A percentile compares a stretch with the other conserved stretches of the same genome.
These are phyloP conservation scores for Brassica nigra DNA, from an alignment of 345 rosid species.

Conservation along the genomic window DNA sequence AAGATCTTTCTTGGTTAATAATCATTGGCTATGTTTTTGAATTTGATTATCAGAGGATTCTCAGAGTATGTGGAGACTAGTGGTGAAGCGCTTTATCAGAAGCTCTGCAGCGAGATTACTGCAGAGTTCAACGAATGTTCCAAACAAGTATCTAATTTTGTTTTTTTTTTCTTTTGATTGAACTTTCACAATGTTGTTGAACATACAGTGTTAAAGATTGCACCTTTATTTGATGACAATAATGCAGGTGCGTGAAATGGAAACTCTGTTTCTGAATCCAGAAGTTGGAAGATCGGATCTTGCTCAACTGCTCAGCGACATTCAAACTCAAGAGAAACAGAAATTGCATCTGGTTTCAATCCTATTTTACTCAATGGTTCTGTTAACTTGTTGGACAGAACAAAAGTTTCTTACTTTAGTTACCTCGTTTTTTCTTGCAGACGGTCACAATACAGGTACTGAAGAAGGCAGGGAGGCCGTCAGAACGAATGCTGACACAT, in stretches of 20 bases:
- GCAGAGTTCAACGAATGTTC: conserved; percentile 84
- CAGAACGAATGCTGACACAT: conserved; percentile 73
- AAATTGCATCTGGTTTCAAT: conserved; percentile 67
- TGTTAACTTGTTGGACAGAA: not conserved
- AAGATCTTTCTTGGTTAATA: not conserved
- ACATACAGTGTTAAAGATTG: not conserved
- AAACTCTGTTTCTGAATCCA: conserved; percentile 58
- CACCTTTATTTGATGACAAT: not conserved
- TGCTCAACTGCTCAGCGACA: conserved; percentile 66
- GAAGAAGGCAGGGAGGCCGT: conserved; percentile 85
- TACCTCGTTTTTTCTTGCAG: conserved; percentile 18
- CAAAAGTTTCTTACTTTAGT: not conserved
- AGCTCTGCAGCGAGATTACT: conserved; percentile 79
- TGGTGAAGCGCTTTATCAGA: conserved; percentile 77
- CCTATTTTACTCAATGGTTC: conserved; percentile 4
- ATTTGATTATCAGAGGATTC: conserved; percentile 59
- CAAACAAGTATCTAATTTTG: too few species aligned
- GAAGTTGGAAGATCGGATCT: conserved; percentile 62
- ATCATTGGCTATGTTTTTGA: not conserved
- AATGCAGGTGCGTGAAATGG: conserved; percentile 74
- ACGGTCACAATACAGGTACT: conserved; percentile 83
- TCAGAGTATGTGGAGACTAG: conserved; percentile 70
- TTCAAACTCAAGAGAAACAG: conserved; percentile 86
- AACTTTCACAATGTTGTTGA: not conserved
- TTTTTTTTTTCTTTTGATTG: conserved; percentile 4